Conservation (phyloP, 371 early-diverging fungal species). For the Gilbertella persicaria region DNA sequence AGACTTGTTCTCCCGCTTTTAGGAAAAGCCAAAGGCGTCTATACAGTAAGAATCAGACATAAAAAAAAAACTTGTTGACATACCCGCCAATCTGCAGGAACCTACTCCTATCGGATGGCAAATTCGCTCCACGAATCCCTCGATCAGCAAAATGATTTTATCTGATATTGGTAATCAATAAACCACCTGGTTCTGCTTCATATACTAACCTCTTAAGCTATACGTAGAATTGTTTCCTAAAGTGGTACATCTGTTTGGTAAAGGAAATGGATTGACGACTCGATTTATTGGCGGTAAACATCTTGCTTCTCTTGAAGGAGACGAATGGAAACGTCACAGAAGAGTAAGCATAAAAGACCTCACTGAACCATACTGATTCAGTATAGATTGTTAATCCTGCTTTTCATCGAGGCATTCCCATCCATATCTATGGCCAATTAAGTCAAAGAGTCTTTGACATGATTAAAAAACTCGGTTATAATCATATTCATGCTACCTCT, state of each 20-base stretch:
- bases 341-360: slow-evolving; percentile 1
- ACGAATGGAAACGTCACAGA: slow-evolving; percentile 17
- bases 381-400: slow-evolving; percentile 17
- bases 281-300: slow-evolving; percentile 15
- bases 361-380: too few relatives aligned
- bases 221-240: slow-evolving; percentile 13
- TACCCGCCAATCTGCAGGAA: slow-evolving; percentile 6
- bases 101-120: slow-evolving; percentile 14
- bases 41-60: slow-evolving; percentile 15
- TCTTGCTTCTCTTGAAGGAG: slow-evolving; percentile 7
- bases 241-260: slow-evolving; percentile 1
- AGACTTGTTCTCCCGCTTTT: slow-evolving; percentile 2
- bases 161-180: slow-evolving; percentile 7
- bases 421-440: slow-evolving; percentile 12
- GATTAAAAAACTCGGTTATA: slow-evolving; percentile 7
- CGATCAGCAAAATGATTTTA: slow-evolving; percentile 4
- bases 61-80: neutral
- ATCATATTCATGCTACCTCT: neutral
- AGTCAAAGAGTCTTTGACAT: slow-evolving; percentile 2
- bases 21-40: slow-evolving; percentile 13
- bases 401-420: slow-evolving; percentile 15
- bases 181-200: neutral
- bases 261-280: neutral
- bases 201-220: neutral
- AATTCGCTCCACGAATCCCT: slow-evolving; percentile 9